Evolutionary conservation across 192 early-diverging fungal species (phyloP).

Genomic region (Coemansia sp.): DNA sequence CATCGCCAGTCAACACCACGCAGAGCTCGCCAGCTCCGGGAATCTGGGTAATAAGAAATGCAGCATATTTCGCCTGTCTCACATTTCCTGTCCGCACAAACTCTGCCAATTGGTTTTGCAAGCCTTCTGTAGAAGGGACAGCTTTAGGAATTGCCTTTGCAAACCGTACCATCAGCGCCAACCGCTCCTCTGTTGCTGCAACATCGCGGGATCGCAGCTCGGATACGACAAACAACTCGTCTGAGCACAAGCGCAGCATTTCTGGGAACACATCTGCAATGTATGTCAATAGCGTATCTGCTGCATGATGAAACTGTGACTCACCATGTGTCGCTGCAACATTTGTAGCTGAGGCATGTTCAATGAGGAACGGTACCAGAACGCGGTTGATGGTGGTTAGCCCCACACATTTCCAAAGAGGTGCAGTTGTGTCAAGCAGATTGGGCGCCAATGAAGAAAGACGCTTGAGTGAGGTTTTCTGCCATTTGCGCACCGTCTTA

Average conservation of each 20-base stretch:
- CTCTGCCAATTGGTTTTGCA: constrained; percentile 42
- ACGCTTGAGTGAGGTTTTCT: constrained; percentile 68
- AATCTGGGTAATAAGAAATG: constrained; percentile 67
- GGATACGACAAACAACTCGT: constrained; percentile 32
- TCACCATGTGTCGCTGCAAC: constrained; percentile 1
- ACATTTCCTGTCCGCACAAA: constrained; percentile 59
- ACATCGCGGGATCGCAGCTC: constrained; percentile 19
- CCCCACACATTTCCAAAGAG: constrained; percentile 73
- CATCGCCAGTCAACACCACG: constrained; percentile 52
- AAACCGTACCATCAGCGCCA: constrained; percentile 64
- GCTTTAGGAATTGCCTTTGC: constrained; percentile 65
- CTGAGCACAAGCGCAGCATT: constrained; percentile 36
- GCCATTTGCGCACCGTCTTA: constrained; percentile 68
- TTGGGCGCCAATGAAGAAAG: constrained; percentile 63
- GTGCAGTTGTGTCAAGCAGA: constrained; percentile 67
- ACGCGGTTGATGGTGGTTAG: constrained; percentile 74
- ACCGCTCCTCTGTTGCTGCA: constrained; percentile 25
- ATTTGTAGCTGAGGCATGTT: constrained; percentile 39
- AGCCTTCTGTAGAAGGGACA: constrained; percentile 31
- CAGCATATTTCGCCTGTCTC: constrained; percentile 69
- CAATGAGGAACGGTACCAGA: constrained; percentile 57
- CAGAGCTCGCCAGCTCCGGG: constrained; percentile 50
- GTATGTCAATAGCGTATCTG: constrained; percentile 26
- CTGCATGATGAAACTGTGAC: constrained; percentile 14
- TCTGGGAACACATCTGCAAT: constrained; percentile 42